A percentile compares a stretch with the other conserved stretches of the same genome.
Conservation (phyloP, 305 asterid genomes). For the Coffea humblotiana region DNA sequence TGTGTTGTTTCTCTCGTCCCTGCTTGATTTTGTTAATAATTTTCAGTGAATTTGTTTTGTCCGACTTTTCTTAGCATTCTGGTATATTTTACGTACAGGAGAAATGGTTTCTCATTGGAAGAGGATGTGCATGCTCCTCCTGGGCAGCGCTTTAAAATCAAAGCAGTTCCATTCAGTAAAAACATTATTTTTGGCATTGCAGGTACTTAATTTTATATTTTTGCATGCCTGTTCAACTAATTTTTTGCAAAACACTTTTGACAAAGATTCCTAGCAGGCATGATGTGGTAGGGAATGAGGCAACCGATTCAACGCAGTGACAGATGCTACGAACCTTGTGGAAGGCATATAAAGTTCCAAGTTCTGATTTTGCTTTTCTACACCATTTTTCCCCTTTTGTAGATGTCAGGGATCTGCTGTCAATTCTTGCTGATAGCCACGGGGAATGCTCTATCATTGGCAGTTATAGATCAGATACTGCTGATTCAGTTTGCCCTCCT, state of each 20-base stretch:
- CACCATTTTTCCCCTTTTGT: conserved; percentile 15
- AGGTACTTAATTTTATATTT: conserved; percentile 42
- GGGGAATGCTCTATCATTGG: conserved; percentile 83
- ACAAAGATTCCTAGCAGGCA: background rate
- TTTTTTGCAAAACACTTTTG: background rate
- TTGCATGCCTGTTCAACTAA: background rate
- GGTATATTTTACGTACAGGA: conserved; percentile 46
- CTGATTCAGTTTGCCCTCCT: conserved; percentile 90
- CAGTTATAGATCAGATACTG: conserved; percentile 66
- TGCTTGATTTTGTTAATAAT: background rate
- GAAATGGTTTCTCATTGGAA: conserved; percentile 82
- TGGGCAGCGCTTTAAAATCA: conserved; percentile 74
- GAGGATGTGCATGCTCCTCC: conserved; percentile 85
- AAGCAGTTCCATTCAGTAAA: conserved; percentile 98
- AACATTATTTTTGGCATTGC: conserved; percentile 77
- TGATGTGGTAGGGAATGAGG: conserved; percentile 14
- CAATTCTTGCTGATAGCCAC: conserved; percentile 75
- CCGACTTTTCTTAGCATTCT: conserved; percentile 8
- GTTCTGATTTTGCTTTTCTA: conserved; percentile 7
- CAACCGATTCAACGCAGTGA: background rate
- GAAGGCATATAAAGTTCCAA: background rate
- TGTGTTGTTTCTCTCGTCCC: background rate
- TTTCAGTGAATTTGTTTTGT: conserved; percentile 1
- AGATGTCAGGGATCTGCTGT: conserved; percentile 85
- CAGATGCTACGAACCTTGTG: background rate